A percentile compares a stretch with the other conserved stretches of the same genome.
phyloP scores from a whole-genome alignment of 2,329 filamentous ascomycete genomes.

The Aspergillus glaucus region DNA sequence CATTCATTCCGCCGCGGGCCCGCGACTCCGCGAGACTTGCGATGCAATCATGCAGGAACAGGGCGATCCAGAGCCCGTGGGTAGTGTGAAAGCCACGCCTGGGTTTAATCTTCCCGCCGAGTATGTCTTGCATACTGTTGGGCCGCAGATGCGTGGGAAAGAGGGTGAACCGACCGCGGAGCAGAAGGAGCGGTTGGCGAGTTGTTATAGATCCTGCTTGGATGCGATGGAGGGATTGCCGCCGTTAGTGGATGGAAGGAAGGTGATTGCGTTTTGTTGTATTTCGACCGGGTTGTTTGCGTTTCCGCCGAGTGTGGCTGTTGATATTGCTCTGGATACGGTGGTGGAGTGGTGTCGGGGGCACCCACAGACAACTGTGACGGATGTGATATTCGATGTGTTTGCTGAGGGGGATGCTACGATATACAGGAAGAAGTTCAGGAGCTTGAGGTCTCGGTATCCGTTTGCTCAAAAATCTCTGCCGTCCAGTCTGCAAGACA shows the following conservation, averaged over 20 bases:
- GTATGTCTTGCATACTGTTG: conserved; percentile 17
- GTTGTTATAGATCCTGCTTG: conserved; percentile 13
- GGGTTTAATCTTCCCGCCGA: conserved; percentile 14
- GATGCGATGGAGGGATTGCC: conserved; percentile 9
- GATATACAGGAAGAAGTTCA: conserved; percentile 7
- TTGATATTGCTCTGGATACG: conserved; percentile 9
- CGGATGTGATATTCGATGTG: conserved; percentile 17
- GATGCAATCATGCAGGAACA: conserved; percentile 10
- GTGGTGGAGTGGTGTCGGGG: conserved; percentile 10
- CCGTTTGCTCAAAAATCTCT: background rate
- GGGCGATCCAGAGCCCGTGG: conserved; percentile 6
- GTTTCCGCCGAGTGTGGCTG: conserved; percentile 13
- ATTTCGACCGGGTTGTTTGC: conserved; percentile 21
- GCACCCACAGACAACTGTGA: conserved; percentile 10
- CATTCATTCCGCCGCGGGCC: conserved; percentile 17
- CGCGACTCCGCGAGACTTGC: conserved; percentile 16
- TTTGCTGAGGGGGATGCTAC: conserved; percentile 12
- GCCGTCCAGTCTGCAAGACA: background rate
- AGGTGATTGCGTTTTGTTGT: conserved; percentile 16
- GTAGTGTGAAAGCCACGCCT: conserved; percentile 10
- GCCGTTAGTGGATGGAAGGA: conserved; percentile 8
- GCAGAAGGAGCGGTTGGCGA: conserved; percentile 9
- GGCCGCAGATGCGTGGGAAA: conserved; percentile 9
- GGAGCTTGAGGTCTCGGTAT: background rate
- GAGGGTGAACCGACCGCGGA: conserved; percentile 1